Conservation (phyloP, 1,139 yeast genomes). For the Magnusiomyces magnusii region DNA sequence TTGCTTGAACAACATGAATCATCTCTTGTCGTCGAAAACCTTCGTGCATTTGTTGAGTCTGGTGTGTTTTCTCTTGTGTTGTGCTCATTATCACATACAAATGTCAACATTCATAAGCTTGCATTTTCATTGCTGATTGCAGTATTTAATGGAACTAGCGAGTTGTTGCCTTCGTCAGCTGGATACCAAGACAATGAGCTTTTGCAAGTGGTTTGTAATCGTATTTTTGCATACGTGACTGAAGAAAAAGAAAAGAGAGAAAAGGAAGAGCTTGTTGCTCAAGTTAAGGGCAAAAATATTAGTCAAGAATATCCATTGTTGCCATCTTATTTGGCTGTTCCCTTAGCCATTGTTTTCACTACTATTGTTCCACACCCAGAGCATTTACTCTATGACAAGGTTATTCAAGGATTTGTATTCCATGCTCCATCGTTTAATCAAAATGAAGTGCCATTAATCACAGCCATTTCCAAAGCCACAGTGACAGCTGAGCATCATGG, state of each 20-base stretch:
- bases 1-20: constrained; percentile 23
- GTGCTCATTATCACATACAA: constrained; percentile 35
- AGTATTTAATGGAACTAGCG: constrained; percentile 1
- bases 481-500: constrained; percentile 9
- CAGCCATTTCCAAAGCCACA: constrained; percentile 1
- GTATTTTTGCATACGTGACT: constrained; percentile 3
- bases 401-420: constrained; percentile 1
- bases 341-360: background rate
- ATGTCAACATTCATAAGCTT: constrained; percentile 8
- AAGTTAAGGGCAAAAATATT: background rate
- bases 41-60: constrained; percentile 53
- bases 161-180: background rate
- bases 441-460: constrained; percentile 6
- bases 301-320: background rate
- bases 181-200: constrained; percentile 2
- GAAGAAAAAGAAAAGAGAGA: background rate
- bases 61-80: constrained; percentile 52
- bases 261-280: background rate
- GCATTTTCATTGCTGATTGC: constrained; percentile 12
- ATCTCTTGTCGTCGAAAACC: constrained; percentile 35
- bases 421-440: background rate
- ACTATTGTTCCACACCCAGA: constrained; percentile 1
- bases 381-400: constrained; percentile 6
- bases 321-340: constrained; percentile 2
- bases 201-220: background rate